Evolutionary conservation across 257 asterid species (phyloP).

Genomic region (Nicotiana sylvestris): DNA sequence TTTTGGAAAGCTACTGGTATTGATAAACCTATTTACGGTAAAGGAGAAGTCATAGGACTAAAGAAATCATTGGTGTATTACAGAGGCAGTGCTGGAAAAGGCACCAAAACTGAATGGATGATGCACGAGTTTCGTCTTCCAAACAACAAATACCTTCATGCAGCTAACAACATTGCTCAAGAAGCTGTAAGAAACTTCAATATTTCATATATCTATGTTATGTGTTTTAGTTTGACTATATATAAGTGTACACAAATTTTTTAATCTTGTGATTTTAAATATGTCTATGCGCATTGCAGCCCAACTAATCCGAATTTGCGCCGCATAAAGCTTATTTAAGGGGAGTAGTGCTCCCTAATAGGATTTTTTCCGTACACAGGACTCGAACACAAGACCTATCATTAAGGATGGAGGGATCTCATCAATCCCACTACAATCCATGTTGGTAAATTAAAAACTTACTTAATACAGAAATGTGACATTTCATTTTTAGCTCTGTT

Average conservation of each 20-base stretch:
- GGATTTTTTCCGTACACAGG: too few species aligned
- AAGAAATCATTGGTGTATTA: not conserved
- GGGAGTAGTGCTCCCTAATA: too few species aligned
- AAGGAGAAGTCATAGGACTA: not conserved
- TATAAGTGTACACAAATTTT: not conserved
- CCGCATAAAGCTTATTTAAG: too few species aligned
- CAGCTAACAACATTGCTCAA: not conserved
- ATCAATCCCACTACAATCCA: too few species aligned
- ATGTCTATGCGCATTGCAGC: too few species aligned
- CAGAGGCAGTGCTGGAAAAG: slow-evolving; percentile 1
- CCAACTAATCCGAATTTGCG: too few species aligned
- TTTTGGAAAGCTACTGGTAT: not conserved
- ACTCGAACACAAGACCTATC: too few species aligned
- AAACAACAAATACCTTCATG: not conserved
- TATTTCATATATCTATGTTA: not conserved
- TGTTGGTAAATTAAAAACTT: too few species aligned
- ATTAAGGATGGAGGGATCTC: too few species aligned
- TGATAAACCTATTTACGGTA: not conserved
- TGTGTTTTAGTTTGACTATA: not conserved
- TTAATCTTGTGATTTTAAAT: too few species aligned
- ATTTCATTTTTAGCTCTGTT: too few species aligned
- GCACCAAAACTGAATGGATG: not conserved
- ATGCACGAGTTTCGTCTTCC: slow-evolving; percentile 11
- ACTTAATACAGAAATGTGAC: too few species aligned
- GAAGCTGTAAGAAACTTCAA: not conserved